Conservation (phyloP, 2,329 filamentous ascomycete species). For the Fusarium sp. region DNA sequence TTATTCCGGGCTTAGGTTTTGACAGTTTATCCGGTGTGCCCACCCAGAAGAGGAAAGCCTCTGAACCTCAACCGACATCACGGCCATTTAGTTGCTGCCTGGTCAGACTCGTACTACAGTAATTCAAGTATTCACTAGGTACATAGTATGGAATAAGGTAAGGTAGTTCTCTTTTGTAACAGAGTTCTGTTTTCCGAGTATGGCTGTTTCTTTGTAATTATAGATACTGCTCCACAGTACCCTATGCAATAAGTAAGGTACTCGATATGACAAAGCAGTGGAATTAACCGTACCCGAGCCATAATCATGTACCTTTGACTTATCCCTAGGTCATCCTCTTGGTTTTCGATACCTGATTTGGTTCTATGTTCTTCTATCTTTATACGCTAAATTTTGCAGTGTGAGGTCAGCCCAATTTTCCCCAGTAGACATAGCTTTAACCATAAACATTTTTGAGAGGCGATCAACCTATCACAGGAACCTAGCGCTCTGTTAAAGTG, state of each 20-base stretch:
- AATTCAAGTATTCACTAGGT: neutral
- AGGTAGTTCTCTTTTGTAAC: neutral
- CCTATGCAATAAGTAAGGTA: neutral
- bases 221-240: neutral
- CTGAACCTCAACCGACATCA: neutral
- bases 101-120: neutral
- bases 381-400: neutral
- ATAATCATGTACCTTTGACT: neutral
- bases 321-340: neutral
- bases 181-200: neutral
- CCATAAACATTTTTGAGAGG: too few relatives aligned
- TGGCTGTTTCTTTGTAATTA: neutral
- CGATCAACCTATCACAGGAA: too few relatives aligned
- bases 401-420: neutral
- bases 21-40: conserved; percentile 28
- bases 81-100: neutral
- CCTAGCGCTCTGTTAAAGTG: too few relatives aligned
- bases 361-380: neutral
- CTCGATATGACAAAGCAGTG: neutral
- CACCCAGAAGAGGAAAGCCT: conserved; percentile 8
- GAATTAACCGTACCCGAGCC: too few relatives aligned
- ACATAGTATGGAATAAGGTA: neutral
- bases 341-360: neutral
- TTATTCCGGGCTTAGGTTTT: conserved; percentile 2
- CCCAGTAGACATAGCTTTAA: too few relatives aligned